phyloP scores from a whole-genome alignment of 2,329 filamentous ascomycete genomes.

The Beauveria brongniartii region DNA sequence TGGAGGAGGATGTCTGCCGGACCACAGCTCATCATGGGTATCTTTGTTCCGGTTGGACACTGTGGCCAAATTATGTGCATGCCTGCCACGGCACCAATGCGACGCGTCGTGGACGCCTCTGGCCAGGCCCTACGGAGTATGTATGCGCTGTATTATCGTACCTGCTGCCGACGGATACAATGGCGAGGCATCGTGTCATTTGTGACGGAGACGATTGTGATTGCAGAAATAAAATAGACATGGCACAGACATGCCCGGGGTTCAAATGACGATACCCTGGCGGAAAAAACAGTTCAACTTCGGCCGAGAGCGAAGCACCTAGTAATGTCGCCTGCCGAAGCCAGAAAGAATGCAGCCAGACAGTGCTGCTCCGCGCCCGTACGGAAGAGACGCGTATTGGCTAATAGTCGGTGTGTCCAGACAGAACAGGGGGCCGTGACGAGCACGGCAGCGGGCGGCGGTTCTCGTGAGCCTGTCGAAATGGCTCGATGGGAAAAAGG shows the following conservation, averaged over 20 bases:
- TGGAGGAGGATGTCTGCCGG: neutral
- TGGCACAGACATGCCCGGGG: constrained; percentile 1
- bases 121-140: neutral
- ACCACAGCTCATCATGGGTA: neutral
- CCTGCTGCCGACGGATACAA: neutral
- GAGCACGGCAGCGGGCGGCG: neutral
- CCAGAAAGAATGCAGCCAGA: neutral
- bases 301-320: neutral
- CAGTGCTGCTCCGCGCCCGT: neutral
- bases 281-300: neutral
- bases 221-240: neutral
- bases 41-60: constrained; percentile 4
- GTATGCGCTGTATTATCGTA: neutral
- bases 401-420: neutral
- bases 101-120: neutral
- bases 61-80: constrained; percentile 2
- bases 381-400: neutral
- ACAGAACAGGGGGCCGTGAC: neutral
- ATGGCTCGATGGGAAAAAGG: constrained; percentile 1
- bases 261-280: neutral
- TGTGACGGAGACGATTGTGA: neutral
- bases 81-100: constrained; percentile 1
- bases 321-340: constrained; percentile 3
- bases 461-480: neutral
- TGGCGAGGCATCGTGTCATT: neutral